Evolutionary conservation across 164 flowering plant species (phyloP).

Genomic region (Magnolia sinica): DNA sequence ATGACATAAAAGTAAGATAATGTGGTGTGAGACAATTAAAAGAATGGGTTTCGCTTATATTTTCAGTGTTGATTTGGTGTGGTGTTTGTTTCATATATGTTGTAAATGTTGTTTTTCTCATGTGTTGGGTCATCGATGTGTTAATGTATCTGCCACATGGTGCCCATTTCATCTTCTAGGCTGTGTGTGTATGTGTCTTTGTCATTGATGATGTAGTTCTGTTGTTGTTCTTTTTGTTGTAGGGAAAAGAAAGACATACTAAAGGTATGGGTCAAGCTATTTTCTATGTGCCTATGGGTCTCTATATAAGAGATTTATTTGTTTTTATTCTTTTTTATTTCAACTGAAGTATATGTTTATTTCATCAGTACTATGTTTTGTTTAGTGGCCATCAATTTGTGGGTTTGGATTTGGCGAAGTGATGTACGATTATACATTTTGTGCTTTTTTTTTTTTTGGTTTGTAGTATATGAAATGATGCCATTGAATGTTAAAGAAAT

Average conservation of each 20-base stretch:
- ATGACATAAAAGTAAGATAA: constrained; percentile 44
- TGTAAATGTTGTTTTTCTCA: constrained; percentile 3
- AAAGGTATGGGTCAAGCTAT: constrained; percentile 1
- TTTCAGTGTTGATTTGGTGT: neutral
- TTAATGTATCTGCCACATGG: neutral
- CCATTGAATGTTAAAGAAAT: too few relatives aligned
- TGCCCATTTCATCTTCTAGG: neutral
- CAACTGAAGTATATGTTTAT: neutral
- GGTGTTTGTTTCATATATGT: constrained; percentile 1
- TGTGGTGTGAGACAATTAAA: neutral
- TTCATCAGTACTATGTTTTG: neutral
- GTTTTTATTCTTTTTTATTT: neutral
- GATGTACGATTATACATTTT: neutral
- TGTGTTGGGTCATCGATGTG: neutral
- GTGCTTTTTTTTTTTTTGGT: neutral
- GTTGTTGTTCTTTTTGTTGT: neutral
- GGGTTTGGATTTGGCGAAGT: neutral
- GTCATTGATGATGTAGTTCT: neutral
- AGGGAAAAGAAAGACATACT: neutral
- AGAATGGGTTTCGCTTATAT: neutral
- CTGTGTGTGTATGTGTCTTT: neutral
- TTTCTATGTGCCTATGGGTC: neutral
- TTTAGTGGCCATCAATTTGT: neutral
- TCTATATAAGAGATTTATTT: neutral
- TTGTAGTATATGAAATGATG: neutral